phyloP scores from a whole-genome alignment of 2,329 filamentous ascomycete species.

The Penicillium paneum region DNA sequence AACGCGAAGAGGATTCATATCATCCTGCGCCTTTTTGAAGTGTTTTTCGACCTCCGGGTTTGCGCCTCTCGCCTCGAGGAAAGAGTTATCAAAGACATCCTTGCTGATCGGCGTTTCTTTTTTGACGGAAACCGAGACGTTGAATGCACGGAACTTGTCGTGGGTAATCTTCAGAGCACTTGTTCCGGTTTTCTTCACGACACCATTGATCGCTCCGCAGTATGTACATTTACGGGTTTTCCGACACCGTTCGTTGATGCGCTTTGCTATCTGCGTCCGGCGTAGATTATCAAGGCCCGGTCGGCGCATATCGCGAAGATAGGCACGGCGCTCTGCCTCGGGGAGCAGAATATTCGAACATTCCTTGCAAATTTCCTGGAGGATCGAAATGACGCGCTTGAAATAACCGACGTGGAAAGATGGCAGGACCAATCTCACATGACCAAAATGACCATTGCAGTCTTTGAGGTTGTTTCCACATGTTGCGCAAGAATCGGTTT shows the following conservation, averaged over 20 bases:
- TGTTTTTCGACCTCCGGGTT: slow-evolving; percentile 87
- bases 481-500: slow-evolving; percentile 73
- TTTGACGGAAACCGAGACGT: slow-evolving; percentile 79
- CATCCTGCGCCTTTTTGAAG: slow-evolving; percentile 86
- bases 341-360: slow-evolving; percentile 81
- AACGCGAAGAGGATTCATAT: slow-evolving; percentile 83
- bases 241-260: slow-evolving; percentile 82
- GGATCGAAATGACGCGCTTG: slow-evolving; percentile 83
- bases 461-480: slow-evolving; percentile 76
- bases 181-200: slow-evolving; percentile 80
- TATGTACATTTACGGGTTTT: slow-evolving; percentile 80
- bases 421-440: slow-evolving; percentile 84
- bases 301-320: slow-evolving; percentile 74
- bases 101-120: slow-evolving; percentile 82
- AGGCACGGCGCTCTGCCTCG: slow-evolving; percentile 72
- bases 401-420: slow-evolving; percentile 96
- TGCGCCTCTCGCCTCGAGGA: slow-evolving; percentile 71
- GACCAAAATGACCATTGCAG: slow-evolving; percentile 93
- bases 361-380: slow-evolving; percentile 96
- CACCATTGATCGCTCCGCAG: slow-evolving; percentile 80
- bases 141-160: slow-evolving; percentile 85
- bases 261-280: slow-evolving; percentile 78
- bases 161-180: slow-evolving; percentile 88
- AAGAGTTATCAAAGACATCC: slow-evolving; percentile 79
- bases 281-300: slow-evolving; percentile 84